Conservation (phyloP, 129 eudicot genomes). For the Lactuca sativa region DNA sequence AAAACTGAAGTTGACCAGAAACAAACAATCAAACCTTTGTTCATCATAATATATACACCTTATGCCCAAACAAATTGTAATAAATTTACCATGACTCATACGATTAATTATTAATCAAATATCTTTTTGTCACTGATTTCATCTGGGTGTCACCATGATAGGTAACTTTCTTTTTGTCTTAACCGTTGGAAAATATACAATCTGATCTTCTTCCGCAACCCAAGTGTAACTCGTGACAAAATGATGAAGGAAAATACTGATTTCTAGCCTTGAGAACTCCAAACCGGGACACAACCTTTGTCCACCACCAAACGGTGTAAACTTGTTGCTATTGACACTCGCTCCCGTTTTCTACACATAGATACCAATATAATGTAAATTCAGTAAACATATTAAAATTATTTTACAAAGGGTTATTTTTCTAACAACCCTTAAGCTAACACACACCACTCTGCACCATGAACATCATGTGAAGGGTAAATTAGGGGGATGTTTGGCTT, state of each 20-base stretch:
- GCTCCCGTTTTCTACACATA: constrained; percentile 52
- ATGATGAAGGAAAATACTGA: constrained; percentile 91
- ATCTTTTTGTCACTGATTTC: not conserved
- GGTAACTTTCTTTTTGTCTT: constrained; percentile 81
- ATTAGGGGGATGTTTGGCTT: too few species aligned
- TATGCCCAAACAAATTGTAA: not conserved
- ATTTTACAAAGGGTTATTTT: not conserved
- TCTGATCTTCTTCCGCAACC: constrained; percentile 77
- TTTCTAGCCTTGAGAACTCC: constrained; percentile 90
- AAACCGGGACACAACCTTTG: constrained; percentile 96
- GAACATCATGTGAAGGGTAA: too few species aligned
- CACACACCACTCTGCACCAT: not conserved
- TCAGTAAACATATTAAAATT: not conserved
- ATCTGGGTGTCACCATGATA: constrained; percentile 52
- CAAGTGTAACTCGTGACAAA: constrained; percentile 83
- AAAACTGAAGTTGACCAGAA: too few species aligned
- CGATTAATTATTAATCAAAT: constrained; percentile 1
- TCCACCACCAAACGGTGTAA: constrained; percentile 98
- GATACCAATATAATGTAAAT: constrained; percentile 2
- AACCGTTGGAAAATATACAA: constrained; percentile 83
- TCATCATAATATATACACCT: not conserved
- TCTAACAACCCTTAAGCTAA: not conserved
- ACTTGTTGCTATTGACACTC: constrained; percentile 58
- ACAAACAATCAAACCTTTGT: too few species aligned
- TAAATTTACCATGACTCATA: not conserved